These are phyloP conservation scores for Solanum hybrid DNA, from an alignment of 305 asterid species.

Conservation along the genomic window DNA sequence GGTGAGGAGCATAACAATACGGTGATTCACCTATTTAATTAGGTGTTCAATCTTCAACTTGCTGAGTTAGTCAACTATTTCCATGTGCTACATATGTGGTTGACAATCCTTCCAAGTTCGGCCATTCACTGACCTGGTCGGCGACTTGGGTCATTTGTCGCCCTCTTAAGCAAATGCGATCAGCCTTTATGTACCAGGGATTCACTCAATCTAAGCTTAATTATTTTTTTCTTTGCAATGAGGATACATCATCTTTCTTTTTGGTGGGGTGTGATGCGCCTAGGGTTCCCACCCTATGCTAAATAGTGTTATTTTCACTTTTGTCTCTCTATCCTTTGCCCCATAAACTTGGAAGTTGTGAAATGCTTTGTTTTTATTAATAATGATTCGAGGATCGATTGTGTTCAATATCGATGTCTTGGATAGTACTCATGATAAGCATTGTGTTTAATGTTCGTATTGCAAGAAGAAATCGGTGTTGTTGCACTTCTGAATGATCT, in stretches of 20 bases:
- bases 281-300: not conserved
- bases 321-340: not conserved
- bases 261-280: not conserved
- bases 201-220: not conserved
- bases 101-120: not conserved
- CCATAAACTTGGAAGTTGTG: not conserved
- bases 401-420: too few relatives aligned
- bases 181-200: not conserved
- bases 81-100: not conserved
- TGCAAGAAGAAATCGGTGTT: too few relatives aligned
- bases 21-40: not conserved
- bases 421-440: too few relatives aligned
- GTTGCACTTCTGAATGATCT: too few relatives aligned
- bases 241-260: not conserved
- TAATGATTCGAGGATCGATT: too few relatives aligned
- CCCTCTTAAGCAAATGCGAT: not conserved
- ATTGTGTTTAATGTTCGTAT: too few relatives aligned
- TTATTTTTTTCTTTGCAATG: too few relatives aligned
- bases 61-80: too few relatives aligned
- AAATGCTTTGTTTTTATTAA: too few relatives aligned
- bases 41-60: not conserved
- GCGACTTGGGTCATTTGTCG: not conserved
- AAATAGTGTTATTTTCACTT: not conserved
- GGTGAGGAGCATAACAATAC: not conserved
- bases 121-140: not conserved